Percentiles rank a stretch among this genome's conserved stretches.
Conservation (phyloP, 371 early-diverging fungal genomes). For the Synchytrium microbalum region DNA sequence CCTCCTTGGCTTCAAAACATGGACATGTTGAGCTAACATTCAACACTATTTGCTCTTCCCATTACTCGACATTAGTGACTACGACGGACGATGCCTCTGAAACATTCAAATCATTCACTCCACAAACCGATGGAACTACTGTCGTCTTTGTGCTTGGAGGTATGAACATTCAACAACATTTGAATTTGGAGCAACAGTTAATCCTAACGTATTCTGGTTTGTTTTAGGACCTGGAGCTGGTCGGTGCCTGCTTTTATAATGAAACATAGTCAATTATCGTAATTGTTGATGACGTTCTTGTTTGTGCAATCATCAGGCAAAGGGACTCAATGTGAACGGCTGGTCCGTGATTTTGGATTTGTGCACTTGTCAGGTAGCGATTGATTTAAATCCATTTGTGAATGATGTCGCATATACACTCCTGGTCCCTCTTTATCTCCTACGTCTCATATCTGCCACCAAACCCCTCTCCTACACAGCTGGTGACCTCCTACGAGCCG, state of each 20-base stretch:
- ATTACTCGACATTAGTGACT: no score
- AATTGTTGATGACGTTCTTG: not conserved
- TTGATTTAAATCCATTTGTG: not conserved
- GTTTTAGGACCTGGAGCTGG: not conserved
- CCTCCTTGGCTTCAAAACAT: no score
- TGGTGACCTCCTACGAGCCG: constrained; percentile 91
- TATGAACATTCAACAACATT: no score
- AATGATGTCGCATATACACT: not conserved
- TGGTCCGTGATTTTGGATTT: constrained; percentile 85
- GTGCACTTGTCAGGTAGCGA: constrained; percentile 86
- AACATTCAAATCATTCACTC: not conserved
- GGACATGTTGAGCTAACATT: no score
- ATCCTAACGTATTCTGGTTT: not conserved
- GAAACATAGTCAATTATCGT: no score
- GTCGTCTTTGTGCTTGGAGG: not conserved
- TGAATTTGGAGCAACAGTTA: no score
- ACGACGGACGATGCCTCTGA: no score
- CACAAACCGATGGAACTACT: not conserved
- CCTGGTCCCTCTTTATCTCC: no score
- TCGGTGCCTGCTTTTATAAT: no score
- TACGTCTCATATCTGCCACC: no score
- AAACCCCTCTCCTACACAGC: constrained; percentile 77
- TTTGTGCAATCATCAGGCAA: constrained; percentile 43
- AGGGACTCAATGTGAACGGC: constrained; percentile 85
- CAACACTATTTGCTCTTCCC: no score